Conservation (phyloP, 495 filamentous ascomycete genomes). For the Letharia lupina region DNA sequence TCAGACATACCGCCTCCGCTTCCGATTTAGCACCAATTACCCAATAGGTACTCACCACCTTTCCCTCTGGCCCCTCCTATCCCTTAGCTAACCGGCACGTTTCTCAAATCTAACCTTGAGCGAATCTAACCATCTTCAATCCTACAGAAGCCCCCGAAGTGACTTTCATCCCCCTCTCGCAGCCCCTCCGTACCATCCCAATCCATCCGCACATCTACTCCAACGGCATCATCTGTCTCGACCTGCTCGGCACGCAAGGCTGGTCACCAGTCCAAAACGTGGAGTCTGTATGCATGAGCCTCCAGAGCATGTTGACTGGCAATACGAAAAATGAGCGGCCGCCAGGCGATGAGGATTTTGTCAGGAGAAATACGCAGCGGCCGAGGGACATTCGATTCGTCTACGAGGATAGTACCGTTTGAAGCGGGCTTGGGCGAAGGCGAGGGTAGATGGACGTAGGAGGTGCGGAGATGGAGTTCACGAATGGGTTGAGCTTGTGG, state of each 20-base stretch:
- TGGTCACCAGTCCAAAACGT: slow-evolving; percentile 97
- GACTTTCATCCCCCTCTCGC: slow-evolving; percentile 60
- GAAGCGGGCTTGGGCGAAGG: slow-evolving; percentile 22
- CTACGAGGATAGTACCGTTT: slow-evolving; percentile 81
- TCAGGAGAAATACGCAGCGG: slow-evolving; percentile 62
- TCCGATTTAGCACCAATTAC: slow-evolving; percentile 73
- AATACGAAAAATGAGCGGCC: slow-evolving; percentile 86
- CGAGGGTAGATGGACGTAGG: neutral
- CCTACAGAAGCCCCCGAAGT: slow-evolving; percentile 81
- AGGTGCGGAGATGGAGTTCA: neutral
- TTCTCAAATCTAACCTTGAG: neutral
- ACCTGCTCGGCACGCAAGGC: slow-evolving; percentile 76
- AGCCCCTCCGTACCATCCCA: slow-evolving; percentile 61
- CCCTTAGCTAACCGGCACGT: neutral
- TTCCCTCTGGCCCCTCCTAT: neutral
- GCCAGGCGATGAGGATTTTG: slow-evolving; percentile 78
- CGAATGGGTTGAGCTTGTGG: neutral
- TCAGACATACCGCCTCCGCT: slow-evolving; percentile 78
- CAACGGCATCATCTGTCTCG: slow-evolving; percentile 96
- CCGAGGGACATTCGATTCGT: slow-evolving; percentile 81
- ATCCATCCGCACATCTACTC: slow-evolving; percentile 97
- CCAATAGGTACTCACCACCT: slow-evolving; percentile 63
- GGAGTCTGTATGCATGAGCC: slow-evolving; percentile 92
- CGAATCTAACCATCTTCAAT: neutral
- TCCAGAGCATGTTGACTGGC: slow-evolving; percentile 95